Evolutionary conservation across 495 filamentous ascomycete genomes (phyloP).

Genomic region (Aspergillus bridgeri): DNA sequence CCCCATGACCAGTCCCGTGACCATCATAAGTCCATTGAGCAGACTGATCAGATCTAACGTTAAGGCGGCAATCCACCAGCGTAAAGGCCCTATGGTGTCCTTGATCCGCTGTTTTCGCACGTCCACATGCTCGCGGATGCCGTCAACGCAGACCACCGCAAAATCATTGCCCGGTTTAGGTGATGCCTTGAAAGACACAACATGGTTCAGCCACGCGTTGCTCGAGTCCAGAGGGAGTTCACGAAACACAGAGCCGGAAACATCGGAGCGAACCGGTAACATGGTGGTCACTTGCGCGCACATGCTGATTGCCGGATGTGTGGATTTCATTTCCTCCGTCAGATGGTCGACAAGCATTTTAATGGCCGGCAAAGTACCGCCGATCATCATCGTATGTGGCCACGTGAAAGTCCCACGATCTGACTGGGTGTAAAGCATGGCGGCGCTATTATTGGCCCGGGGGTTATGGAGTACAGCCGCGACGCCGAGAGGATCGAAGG

Average conservation of each 20-base stretch:
- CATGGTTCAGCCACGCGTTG: conserved; percentile 25
- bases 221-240: conserved; percentile 25
- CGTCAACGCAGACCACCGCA: conserved; percentile 19
- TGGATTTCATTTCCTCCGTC: conserved; percentile 20
- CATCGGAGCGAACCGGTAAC: conserved; percentile 24
- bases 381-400: conserved; percentile 33
- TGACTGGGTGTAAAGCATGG: conserved; percentile 28
- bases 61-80: conserved; percentile 13
- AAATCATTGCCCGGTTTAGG: conserved; percentile 26
- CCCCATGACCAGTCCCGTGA: conserved; percentile 19
- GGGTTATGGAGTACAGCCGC: conserved; percentile 30
- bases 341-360: conserved; percentile 30
- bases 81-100: not conserved
- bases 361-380: conserved; percentile 25
- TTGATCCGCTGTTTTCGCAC: not conserved
- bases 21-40: conserved; percentile 23
- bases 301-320: conserved; percentile 25
- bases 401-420: conserved; percentile 26
- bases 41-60: conserved; percentile 18
- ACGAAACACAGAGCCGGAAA: conserved; percentile 19
- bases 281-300: conserved; percentile 25
- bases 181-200: conserved; percentile 23
- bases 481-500: conserved; percentile 32
- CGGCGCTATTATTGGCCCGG: conserved; percentile 23
- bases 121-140: not conserved